phyloP scores from a whole-genome alignment of 306 rosid species.

The Dicorynia guianensis region DNA sequence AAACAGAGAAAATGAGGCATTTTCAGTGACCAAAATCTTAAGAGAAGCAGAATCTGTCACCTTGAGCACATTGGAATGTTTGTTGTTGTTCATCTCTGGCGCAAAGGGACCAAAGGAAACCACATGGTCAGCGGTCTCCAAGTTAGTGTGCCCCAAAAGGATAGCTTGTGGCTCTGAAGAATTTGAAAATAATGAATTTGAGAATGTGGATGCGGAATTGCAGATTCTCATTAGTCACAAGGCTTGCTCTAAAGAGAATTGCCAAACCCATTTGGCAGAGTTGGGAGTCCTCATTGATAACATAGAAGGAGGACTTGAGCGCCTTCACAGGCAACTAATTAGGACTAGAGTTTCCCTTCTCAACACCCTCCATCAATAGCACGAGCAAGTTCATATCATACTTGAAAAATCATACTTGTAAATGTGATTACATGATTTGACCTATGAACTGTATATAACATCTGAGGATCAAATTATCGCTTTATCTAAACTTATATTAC shows the following conservation, averaged over 20 bases:
- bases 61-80: constrained; percentile 18
- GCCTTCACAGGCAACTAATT: constrained; percentile 44
- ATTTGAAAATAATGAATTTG: constrained; percentile 40
- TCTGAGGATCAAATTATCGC: constrained; percentile 12
- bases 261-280: constrained; percentile 32
- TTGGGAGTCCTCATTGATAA: constrained; percentile 44
- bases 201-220: constrained; percentile 42
- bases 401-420: constrained; percentile 5
- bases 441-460: not conserved
- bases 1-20: constrained; percentile 1
- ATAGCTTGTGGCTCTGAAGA: constrained; percentile 42
- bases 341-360: constrained; percentile 51
- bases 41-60: constrained; percentile 34
- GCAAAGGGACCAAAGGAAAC: constrained; percentile 41
- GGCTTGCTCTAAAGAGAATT: constrained; percentile 20
- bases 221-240: constrained; percentile 39
- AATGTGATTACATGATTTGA: constrained; percentile 20
- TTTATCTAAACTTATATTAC: no score
- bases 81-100: constrained; percentile 16
- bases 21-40: not conserved
- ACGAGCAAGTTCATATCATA: constrained; percentile 1
- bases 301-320: constrained; percentile 38
- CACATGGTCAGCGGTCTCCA: constrained; percentile 45
- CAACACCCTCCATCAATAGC: constrained; percentile 40
- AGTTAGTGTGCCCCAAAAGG: constrained; percentile 45